Conservation (phyloP, 108 stramenopile genomes). For the Pinguiococcus pyrenoidosus region DNA sequence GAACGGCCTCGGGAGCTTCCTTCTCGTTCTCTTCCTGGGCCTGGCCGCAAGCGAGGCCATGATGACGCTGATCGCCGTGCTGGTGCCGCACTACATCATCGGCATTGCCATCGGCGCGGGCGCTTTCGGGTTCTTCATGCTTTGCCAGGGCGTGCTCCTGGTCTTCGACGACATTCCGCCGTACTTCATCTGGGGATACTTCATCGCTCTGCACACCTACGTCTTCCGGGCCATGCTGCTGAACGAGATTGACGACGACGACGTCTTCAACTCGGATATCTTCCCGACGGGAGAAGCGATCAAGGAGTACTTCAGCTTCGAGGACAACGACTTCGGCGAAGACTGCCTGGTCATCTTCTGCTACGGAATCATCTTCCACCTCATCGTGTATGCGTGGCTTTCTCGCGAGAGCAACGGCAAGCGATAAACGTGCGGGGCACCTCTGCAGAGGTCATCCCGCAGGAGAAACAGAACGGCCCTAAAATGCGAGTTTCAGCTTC, state of each 20-base stretch:
- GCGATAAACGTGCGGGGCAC: too few relatives aligned
- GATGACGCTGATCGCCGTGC: not conserved
- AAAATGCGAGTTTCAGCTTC: too few relatives aligned
- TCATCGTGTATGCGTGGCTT: too few relatives aligned
- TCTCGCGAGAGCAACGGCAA: too few relatives aligned
- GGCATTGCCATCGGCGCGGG: conserved; percentile 11
- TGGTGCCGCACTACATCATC: conserved; percentile 11
- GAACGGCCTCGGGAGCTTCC: conserved; percentile 2
- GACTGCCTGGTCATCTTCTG: not conserved
- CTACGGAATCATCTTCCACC: conserved; percentile 3
- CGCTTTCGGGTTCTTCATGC: not conserved
- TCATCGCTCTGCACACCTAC: conserved; percentile 10
- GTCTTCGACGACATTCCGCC: conserved; percentile 6
- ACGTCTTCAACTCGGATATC: not conserved
- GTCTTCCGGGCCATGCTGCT: conserved; percentile 1
- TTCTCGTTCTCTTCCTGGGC: not conserved
- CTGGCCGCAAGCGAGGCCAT: conserved; percentile 2
- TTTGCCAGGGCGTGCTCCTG: conserved; percentile 9
- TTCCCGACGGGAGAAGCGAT: not conserved
- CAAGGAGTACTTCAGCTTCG: conserved; percentile 4
- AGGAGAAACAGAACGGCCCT: too few relatives aligned
- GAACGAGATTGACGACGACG: conserved; percentile 6
- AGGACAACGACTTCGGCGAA: not conserved
- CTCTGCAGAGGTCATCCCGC: too few relatives aligned
- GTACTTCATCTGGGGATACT: conserved; percentile 10